Conservation (phyloP, 1,139 yeast genomes). For the Diutina catenulata region DNA sequence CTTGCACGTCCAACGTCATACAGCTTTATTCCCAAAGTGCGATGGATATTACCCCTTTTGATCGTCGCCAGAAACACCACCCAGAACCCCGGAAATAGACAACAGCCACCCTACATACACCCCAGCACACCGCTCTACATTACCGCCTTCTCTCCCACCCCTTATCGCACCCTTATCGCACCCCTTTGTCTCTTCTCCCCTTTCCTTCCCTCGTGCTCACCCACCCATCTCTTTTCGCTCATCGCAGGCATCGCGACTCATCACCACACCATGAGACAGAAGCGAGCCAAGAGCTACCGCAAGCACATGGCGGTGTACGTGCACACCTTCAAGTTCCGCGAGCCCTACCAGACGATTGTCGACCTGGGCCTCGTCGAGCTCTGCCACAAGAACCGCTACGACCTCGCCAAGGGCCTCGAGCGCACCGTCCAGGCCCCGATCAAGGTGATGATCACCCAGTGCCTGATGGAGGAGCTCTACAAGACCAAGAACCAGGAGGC, state of each 20-base stretch:
- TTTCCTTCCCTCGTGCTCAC: no score
- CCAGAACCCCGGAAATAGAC: no score
- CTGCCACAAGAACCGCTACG: constrained; percentile 56
- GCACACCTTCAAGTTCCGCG: constrained; percentile 83
- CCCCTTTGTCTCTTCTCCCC: not conserved
- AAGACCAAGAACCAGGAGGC: constrained; percentile 59
- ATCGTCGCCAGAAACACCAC: no score
- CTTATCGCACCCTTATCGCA: no score
- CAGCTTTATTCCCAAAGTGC: no score
- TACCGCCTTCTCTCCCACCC: no score
- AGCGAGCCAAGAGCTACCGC: constrained; percentile 87
- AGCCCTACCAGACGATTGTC: constrained; percentile 81
- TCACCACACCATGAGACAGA: constrained; percentile 66
- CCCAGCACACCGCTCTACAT: no score
- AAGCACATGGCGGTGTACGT: constrained; percentile 81
- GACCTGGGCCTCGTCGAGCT: constrained; percentile 69
- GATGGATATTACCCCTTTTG: no score
- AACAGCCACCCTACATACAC: no score
- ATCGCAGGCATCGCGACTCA: not conserved
- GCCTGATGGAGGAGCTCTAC: constrained; percentile 83
- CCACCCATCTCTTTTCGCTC: not conserved
- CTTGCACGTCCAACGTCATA: no score
- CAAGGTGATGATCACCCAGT: constrained; percentile 94
- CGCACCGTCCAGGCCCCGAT: constrained; percentile 78
- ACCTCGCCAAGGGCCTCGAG: constrained; percentile 63